These are phyloP conservation scores for Clavispora santaluciae DNA, from an alignment of 805 yeast genomes.

Conservation along the genomic window DNA sequence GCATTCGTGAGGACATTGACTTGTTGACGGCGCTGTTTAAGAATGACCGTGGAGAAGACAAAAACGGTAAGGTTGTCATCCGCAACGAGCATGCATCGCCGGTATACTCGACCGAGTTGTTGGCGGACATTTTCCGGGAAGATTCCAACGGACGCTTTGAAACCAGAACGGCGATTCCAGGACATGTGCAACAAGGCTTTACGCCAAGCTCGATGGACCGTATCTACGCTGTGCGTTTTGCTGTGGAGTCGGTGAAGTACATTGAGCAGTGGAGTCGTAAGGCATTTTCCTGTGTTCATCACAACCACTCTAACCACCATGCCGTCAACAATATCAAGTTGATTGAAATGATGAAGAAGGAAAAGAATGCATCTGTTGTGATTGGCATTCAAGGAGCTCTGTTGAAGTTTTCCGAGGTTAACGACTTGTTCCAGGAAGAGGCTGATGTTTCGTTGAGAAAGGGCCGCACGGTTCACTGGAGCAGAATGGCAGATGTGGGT, in stretches of 20 bases:
- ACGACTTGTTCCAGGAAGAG: slow-evolving; percentile 52
- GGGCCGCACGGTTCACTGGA: slow-evolving; percentile 69
- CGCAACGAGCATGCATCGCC: slow-evolving; percentile 80
- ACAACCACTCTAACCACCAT: slow-evolving; percentile 13
- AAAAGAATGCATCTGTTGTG: slow-evolving; percentile 44
- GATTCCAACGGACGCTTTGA: slow-evolving; percentile 77
- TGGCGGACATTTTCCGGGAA: slow-evolving; percentile 79
- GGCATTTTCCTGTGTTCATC: slow-evolving; percentile 13
- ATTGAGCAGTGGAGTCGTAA: slow-evolving; percentile 47
- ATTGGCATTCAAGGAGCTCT: slow-evolving; percentile 68
- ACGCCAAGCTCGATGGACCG: slow-evolving; percentile 93
- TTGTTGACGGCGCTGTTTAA: slow-evolving; percentile 63
- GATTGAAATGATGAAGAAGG: slow-evolving; percentile 15
- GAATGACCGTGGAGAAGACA: slow-evolving; percentile 69
- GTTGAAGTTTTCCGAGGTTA: slow-evolving; percentile 53
- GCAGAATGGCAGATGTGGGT: slow-evolving; percentile 49
- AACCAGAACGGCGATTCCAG: slow-evolving; percentile 93
- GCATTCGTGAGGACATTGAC: slow-evolving; percentile 17
- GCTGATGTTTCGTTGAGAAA: slow-evolving; percentile 61
- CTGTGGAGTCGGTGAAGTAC: slow-evolving; percentile 84
- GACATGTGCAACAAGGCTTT: slow-evolving; percentile 98
- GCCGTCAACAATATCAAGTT: slow-evolving; percentile 17
- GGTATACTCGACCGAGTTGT: slow-evolving; percentile 74
- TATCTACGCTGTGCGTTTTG: slow-evolving; percentile 82
- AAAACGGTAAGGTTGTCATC: slow-evolving; percentile 81